Percentiles rank a stretch among this genome's conserved stretches.
Conservation (phyloP, 768 basidiomycete species). For the Coprinopsis marcescibilis region DNA sequence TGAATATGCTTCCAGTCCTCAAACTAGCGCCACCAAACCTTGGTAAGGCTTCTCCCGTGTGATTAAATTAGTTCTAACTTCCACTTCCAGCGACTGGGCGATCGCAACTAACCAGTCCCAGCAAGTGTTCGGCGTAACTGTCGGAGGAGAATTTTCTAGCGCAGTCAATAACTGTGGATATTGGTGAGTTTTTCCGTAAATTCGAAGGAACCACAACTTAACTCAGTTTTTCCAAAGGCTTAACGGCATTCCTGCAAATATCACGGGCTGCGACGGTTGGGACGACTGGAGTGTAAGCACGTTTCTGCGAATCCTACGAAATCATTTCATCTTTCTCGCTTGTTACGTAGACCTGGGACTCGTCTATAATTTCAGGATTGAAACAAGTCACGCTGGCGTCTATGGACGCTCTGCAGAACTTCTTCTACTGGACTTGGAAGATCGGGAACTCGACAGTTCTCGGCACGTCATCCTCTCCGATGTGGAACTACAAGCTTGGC, state of each 20-base stretch:
- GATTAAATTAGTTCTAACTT: conserved; percentile 18
- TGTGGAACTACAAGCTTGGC: conserved; percentile 90
- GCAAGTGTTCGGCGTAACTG: conserved; percentile 67
- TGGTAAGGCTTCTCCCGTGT: conserved; percentile 28
- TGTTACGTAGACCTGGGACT: conserved; percentile 44
- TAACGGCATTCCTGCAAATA: conserved; percentile 36
- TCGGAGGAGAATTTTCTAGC: conserved; percentile 79
- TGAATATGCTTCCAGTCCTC: conserved; percentile 24
- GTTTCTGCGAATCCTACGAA: conserved; percentile 4
- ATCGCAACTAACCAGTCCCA: conserved; percentile 56
- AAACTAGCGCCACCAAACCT: conserved; percentile 36
- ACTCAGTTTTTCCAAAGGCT: conserved; percentile 27
- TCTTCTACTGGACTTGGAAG: conserved; percentile 97
- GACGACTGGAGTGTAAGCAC: conserved; percentile 40
- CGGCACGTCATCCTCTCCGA: conserved; percentile 63
- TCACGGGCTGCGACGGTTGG: conserved; percentile 34
- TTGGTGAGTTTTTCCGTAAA: conserved; percentile 35
- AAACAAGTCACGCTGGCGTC: conserved; percentile 66
- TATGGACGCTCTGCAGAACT: conserved; percentile 90
- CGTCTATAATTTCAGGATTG: conserved; percentile 51
- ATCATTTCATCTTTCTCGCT: conserved; percentile 8
- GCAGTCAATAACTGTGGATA: conserved; percentile 75
- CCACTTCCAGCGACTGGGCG: conserved; percentile 37
- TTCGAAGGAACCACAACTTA: conserved; percentile 5
- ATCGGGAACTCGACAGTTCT: conserved; percentile 75